Percentiles rank a stretch among this genome's conserved stretches.
These are phyloP conservation scores for Lasiodiplodia sp. DNA, from an alignment of 2,329 filamentous ascomycete genomes.

Conservation along the genomic window DNA sequence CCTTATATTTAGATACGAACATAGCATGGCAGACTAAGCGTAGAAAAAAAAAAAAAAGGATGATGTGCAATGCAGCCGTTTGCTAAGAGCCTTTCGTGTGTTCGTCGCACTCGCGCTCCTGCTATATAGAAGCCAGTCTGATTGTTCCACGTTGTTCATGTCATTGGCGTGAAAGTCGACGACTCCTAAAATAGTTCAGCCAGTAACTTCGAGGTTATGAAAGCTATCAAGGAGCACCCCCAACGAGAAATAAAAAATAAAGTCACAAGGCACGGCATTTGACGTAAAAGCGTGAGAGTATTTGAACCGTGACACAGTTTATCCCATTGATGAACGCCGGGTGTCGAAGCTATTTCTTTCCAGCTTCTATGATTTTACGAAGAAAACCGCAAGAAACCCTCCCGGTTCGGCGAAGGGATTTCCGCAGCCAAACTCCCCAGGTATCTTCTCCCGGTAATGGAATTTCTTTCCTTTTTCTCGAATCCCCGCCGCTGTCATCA, in stretches of 20 bases:
- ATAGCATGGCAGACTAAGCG: neutral
- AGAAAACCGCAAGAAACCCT: slow-evolving; percentile 48
- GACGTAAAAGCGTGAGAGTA: neutral
- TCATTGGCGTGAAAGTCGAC: neutral
- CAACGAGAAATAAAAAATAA: neutral
- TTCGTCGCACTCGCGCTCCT: neutral
- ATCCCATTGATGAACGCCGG: slow-evolving; percentile 28
- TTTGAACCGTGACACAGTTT: slow-evolving; percentile 27
- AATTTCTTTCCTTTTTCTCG: neutral
- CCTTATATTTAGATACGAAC: too few species aligned
- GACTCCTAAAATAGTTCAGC: neutral
- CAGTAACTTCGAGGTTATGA: neutral
- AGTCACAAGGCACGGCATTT: neutral
- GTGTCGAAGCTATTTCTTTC: slow-evolving; percentile 20
- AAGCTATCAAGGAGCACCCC: neutral
- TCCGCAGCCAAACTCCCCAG: slow-evolving; percentile 8
- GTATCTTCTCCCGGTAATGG: slow-evolving; percentile 9
- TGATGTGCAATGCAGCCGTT: neutral
- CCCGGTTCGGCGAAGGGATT: slow-evolving; percentile 17
- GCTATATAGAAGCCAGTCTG: neutral
- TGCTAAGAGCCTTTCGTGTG: neutral
- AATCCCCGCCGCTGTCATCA: slow-evolving; percentile 4
- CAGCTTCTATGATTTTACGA: slow-evolving; percentile 17
- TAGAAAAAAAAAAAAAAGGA: neutral
- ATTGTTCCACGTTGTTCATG: neutral